Percentiles rank a stretch among this genome's conserved stretches.
These are phyloP conservation scores for Penicillium herquei DNA, from an alignment of 495 filamentous ascomycete genomes.

Conservation along the genomic window DNA sequence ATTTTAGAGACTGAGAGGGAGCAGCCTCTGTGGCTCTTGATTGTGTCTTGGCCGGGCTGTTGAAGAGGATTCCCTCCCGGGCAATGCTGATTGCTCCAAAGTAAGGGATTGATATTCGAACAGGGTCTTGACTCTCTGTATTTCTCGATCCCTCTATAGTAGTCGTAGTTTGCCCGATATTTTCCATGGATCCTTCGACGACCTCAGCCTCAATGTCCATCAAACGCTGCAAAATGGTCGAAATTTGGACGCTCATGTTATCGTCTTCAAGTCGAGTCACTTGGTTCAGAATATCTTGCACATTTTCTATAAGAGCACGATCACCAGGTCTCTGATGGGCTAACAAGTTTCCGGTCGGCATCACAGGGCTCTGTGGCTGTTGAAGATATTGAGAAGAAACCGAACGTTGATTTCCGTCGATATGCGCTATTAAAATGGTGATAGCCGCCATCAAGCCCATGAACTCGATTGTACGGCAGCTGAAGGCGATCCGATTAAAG, in stretches of 20 bases:
- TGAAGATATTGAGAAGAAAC: not conserved
- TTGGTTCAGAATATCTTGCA: slow-evolving; percentile 1
- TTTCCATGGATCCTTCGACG: not conserved
- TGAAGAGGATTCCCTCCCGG: not conserved
- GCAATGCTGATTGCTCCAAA: slow-evolving; percentile 1
- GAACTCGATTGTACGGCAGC: slow-evolving; percentile 49
- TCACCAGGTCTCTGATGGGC: slow-evolving; percentile 1
- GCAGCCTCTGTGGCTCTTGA: not conserved
- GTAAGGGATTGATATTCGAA: slow-evolving; percentile 1
- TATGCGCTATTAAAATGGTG: slow-evolving; percentile 22
- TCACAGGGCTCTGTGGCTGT: not conserved
- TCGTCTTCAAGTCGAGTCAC: not conserved
- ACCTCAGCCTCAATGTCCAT: slow-evolving; percentile 6
- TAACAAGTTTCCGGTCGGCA: not conserved
- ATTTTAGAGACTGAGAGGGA: not conserved
- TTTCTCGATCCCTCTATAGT: not conserved
- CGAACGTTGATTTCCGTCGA: slow-evolving; percentile 23
- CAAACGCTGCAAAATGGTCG: slow-evolving; percentile 1
- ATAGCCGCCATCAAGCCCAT: slow-evolving; percentile 48
- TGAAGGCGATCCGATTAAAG: slow-evolving; percentile 25
- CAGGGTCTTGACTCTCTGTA: not conserved
- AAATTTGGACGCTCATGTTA: slow-evolving; percentile 1
- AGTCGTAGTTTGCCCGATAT: not conserved
- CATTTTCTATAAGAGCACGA: slow-evolving; percentile 2
- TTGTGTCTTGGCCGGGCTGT: not conserved